Conservation (phyloP, 495 filamentous ascomycete genomes). For the Hypoxylon fragiforme region DNA sequence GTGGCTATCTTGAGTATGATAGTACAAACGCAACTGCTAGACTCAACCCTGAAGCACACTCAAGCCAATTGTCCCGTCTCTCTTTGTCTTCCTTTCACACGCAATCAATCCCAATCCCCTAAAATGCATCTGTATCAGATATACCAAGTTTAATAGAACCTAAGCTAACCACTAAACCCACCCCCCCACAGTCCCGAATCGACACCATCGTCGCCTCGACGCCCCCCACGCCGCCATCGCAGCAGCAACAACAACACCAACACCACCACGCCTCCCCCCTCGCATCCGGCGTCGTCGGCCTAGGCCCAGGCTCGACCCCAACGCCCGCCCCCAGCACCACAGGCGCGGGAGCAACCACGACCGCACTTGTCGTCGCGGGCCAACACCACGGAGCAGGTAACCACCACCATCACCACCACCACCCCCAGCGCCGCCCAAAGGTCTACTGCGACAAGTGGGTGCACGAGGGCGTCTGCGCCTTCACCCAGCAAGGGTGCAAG, state of each 20-base stretch:
- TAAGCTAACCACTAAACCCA: slow-evolving; percentile 11
- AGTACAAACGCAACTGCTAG: slow-evolving; percentile 15
- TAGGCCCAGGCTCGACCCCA: neutral
- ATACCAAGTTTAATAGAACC: neutral
- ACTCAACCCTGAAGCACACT: too few relatives aligned
- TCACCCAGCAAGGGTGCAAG: slow-evolving; percentile 79
- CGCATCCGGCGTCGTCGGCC: neutral
- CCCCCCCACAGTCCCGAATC: slow-evolving; percentile 29
- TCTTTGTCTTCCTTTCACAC: neutral
- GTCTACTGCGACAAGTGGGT: slow-evolving; percentile 88
- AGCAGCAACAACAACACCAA: too few relatives aligned
- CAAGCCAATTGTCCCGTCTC: too few relatives aligned
- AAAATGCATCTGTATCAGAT: neutral
- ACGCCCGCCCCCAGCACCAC: neutral
- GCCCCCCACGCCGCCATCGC: slow-evolving; percentile 19
- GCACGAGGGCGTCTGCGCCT: slow-evolving; percentile 79
- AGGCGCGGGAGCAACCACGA: neutral
- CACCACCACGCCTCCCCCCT: neutral
- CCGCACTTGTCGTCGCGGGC: neutral
- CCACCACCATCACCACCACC: neutral
- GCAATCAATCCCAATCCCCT: neutral
- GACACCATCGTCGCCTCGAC: slow-evolving; percentile 39
- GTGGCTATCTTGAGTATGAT: too few relatives aligned
- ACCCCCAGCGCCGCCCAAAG: slow-evolving; percentile 51
- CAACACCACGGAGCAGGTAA: neutral